Conservation (phyloP, 495 filamentous ascomycete genomes). For the Choiromyces venosus region DNA sequence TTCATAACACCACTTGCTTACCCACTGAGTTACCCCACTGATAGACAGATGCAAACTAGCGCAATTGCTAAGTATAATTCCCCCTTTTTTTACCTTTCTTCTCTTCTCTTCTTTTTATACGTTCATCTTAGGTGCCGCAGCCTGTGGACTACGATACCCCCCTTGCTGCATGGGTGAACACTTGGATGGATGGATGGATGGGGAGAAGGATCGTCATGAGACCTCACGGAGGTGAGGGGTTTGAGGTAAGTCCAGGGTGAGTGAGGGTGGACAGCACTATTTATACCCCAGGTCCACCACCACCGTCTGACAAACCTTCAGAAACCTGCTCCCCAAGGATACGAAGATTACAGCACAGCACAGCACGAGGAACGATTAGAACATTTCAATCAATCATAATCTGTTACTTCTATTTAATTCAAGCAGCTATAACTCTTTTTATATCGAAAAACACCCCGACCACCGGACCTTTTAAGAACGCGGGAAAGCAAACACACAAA, state of each 20-base stretch:
- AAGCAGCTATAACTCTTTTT: neutral
- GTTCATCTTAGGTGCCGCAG: neutral
- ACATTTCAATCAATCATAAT: neutral
- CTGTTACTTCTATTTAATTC: neutral
- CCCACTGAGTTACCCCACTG: neutral
- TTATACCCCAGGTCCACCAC: neutral
- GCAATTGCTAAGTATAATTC: neutral
- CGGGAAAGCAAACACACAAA: neutral
- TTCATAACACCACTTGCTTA: neutral
- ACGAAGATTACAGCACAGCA: neutral
- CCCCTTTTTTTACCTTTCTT: neutral
- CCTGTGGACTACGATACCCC: neutral
- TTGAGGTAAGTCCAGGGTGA: neutral
- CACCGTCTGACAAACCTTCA: neutral
- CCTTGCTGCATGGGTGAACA: neutral
- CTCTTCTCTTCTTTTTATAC: neutral
- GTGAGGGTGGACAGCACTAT: neutral
- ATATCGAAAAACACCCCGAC: neutral
- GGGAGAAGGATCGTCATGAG: neutral
- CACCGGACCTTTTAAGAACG: neutral
- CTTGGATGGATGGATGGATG: neutral
- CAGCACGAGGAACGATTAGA: neutral
- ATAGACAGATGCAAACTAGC: neutral
- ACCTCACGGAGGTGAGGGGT: neutral
- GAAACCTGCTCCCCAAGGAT: neutral